These are phyloP conservation scores for Xylaria sp. DNA, from an alignment of 2,329 filamentous ascomycete species.

Conservation along the genomic window DNA sequence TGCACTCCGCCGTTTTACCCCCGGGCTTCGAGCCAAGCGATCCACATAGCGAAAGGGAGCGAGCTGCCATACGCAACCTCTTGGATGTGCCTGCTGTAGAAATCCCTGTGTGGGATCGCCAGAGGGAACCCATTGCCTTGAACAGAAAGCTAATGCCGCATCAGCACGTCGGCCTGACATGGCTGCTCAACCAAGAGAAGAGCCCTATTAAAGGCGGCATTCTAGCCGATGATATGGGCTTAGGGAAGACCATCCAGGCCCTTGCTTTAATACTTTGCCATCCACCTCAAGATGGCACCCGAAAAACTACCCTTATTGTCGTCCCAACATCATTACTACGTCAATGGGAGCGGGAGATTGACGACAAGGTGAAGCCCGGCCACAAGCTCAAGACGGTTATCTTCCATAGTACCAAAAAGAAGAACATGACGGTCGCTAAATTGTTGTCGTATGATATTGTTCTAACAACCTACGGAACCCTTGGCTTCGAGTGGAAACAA, in stretches of 20 bases:
- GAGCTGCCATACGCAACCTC: slow-evolving; percentile 34
- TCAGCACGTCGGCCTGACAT: slow-evolving; percentile 46
- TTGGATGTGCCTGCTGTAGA: slow-evolving; percentile 34
- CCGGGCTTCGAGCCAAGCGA: slow-evolving; percentile 7
- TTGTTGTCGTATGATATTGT: slow-evolving; percentile 77
- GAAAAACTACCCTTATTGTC: slow-evolving; percentile 47
- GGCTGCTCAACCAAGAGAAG: slow-evolving; percentile 47
- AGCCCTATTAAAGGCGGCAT: slow-evolving; percentile 44
- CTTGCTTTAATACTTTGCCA: slow-evolving; percentile 46
- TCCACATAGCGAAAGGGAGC: slow-evolving; percentile 19
- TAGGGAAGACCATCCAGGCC: slow-evolving; percentile 49
- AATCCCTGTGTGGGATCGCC: slow-evolving; percentile 34
- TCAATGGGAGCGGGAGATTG: slow-evolving; percentile 48
- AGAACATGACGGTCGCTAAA: slow-evolving; percentile 47
- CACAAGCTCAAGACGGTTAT: slow-evolving; percentile 45
- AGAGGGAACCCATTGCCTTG: slow-evolving; percentile 30
- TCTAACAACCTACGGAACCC: slow-evolving; percentile 80
- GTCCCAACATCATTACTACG: slow-evolving; percentile 44
- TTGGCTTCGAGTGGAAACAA: slow-evolving; percentile 73
- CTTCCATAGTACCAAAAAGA: slow-evolving; percentile 41
- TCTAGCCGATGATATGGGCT: slow-evolving; percentile 49
- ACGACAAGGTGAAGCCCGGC: slow-evolving; percentile 44
- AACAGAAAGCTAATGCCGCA: slow-evolving; percentile 42
- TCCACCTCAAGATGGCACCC: slow-evolving; percentile 39
- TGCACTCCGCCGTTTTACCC: background rate